Evolutionary conservation across 495 filamentous ascomycete genomes (phyloP), one percentile per base, ranked within the genome.

Genomic region (Niebla homalea): DNA sequence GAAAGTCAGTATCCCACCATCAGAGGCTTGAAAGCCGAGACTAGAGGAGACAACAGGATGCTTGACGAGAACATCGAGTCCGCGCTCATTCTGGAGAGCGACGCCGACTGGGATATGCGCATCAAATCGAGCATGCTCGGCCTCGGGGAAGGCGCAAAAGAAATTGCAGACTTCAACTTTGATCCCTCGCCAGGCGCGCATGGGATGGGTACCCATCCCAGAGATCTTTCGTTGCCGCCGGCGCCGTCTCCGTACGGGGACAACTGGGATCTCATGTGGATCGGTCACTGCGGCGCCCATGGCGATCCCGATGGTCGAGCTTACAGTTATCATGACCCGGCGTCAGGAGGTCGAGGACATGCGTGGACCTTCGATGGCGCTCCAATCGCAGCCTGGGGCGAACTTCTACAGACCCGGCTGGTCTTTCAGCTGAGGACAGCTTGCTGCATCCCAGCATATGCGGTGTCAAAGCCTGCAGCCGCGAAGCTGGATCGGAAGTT

Each of bases 71-170:
- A 60, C 16, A 49, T 69, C 10, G 64, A 69, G 43, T 72, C 70
- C 1, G 66, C 64, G 0, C 54, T 73, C 25, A 67, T 73, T 36
- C 55, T 73, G 35, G 70, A 73, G 58, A 68, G 70, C 55, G 69
- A 72, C 44, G 66, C 67, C 18, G 70, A 73, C 55, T 73, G 64
- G 66, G 69, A 71, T 50, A 59, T 68, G 23, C 59, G 60, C 4
- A 54, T 73, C 14, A 59, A 61, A 7, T 59, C 58, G 19, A 48
- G 55, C 43, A 48, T 60, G 46, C 35, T 42, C 10, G 45, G 18
- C 1, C 38, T 62, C 29, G 49, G 55, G 21, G 36, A 46, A 15
- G 49, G 53, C n/a, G 46, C 57, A 1, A 52, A 50, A 29, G 50
- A 46, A 12, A 55, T 63, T 25, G 54, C 59, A 7, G 50, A 62